Conservation (phyloP, 73 alveolate genomes). For the Stentor coeruleus region DNA sequence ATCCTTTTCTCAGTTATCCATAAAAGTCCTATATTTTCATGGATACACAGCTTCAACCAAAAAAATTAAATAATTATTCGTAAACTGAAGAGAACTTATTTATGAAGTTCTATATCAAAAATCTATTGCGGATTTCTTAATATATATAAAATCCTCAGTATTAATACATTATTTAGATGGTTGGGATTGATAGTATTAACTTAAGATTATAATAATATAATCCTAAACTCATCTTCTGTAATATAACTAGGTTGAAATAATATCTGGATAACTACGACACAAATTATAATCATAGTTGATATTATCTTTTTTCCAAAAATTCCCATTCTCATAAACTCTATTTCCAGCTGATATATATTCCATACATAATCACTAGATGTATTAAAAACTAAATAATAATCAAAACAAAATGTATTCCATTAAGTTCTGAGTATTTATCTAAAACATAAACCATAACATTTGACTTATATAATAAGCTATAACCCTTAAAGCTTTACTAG, state of each 20-base stretch:
- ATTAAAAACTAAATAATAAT: background rate
- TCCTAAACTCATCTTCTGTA: conserved; percentile 50
- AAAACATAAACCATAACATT: background rate
- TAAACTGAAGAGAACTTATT: conserved; percentile 72
- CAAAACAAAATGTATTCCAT: conserved; percentile 12
- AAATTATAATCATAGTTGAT: conserved; percentile 38
- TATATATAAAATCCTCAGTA: conserved; percentile 78
- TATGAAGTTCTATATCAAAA: conserved; percentile 63
- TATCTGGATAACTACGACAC: conserved; percentile 80
- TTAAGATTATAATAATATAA: conserved; percentile 81
- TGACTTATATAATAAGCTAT: conserved; percentile 2
- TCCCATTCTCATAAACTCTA: conserved; percentile 19
- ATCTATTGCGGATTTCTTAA: conserved; percentile 75
- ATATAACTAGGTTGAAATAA: conserved; percentile 62
- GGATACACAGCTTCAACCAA: conserved; percentile 11
- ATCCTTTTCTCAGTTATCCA: conserved; percentile 12
- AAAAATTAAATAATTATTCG: conserved; percentile 9
- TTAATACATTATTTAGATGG: conserved; percentile 68
- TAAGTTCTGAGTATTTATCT: background rate
- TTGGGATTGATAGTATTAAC: conserved; percentile 88
- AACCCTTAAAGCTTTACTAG: background rate
- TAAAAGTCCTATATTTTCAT: background rate
- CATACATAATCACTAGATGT: background rate
- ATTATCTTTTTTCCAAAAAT: conserved; percentile 24
- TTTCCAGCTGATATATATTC: conserved; percentile 2